Base-by-base conservation (phyloP, 257 asterid species). In the Verbena officinalis region DNA sequence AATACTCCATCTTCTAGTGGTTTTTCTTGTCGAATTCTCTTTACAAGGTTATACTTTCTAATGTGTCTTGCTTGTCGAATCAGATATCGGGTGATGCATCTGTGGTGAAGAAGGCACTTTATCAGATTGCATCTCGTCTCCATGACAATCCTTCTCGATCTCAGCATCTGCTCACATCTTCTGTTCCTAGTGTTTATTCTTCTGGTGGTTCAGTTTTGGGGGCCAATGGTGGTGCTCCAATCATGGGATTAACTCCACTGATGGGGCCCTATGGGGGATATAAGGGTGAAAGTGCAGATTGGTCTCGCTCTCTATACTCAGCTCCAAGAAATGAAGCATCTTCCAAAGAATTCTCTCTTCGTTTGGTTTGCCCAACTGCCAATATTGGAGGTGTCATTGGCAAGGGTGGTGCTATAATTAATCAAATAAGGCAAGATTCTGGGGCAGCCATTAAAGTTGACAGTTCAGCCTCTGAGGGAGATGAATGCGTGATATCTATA, bases 361-460 rank as follows among this genome's bases (percentile, higher is more conserved):
- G 95, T 63, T 67, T 93, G 76, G 78, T 90, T 33, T 87, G 97
- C 59, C 90, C 92, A 20, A 84, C 86, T 69, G 87, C 87, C 43
- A 87, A 87, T 78, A 81, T 93, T 61, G 98, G 97, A 39, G 95
- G 96, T 63, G 96, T 93, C 63, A 93, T 89, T 57, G 99, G 99
- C 64, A 93, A 93, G 79, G 96, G 94, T 65, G 99, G 99, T 55
- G 61, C 62, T 15, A 75, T 87, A 55, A 93, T 90, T 33, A 93
- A 87, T 79, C 97, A 93, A 80, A 90, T 90, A 55, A 84, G 99
- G 78, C 97, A 93, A 73, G 97, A 90, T 58, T 93, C 99, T 34
- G 82, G 90, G 62, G 96, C 99, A 27, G 62, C 69, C 24, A 77
- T 93, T 59, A 93, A 93, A 78, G 99, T 93, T 51, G 97, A 87